Conservation (phyloP, 2,329 filamentous ascomycete species). For the Rhynchosporium agropyri region DNA sequence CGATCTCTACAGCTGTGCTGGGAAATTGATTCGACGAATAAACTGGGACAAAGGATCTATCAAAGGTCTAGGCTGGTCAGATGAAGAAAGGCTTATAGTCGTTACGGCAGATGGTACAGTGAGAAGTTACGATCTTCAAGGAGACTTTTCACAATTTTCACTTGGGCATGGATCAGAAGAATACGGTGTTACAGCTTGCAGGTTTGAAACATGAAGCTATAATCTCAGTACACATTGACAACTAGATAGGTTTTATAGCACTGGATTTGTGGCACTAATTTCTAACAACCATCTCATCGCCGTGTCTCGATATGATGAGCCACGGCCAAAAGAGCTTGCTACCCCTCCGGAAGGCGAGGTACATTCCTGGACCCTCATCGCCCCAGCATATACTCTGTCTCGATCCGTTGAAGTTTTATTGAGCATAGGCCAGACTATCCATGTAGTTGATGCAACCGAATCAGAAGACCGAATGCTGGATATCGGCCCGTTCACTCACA, state of each 20-base stretch:
- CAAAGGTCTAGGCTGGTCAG: slow-evolving; percentile 91
- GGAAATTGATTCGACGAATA: slow-evolving; percentile 82
- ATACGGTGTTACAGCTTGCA: slow-evolving; percentile 82
- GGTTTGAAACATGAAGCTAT: slow-evolving; percentile 41
- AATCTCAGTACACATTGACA: slow-evolving; percentile 2
- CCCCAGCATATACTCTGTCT: slow-evolving; percentile 85
- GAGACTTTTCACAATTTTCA: slow-evolving; percentile 92
- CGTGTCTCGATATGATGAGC: slow-evolving; percentile 89
- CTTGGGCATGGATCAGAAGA: slow-evolving; percentile 89
- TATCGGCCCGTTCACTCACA: slow-evolving; percentile 88
- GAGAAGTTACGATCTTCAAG: slow-evolving; percentile 85
- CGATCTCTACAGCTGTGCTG: slow-evolving; percentile 91
- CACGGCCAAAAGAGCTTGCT: slow-evolving; percentile 81
- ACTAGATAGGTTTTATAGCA: slow-evolving; percentile 72
- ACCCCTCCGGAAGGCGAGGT: slow-evolving; percentile 76
- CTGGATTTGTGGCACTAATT: slow-evolving; percentile 89
- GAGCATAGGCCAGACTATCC: slow-evolving; percentile 81
- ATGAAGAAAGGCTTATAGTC: slow-evolving; percentile 88
- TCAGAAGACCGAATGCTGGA: slow-evolving; percentile 90
- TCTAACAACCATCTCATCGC: slow-evolving; percentile 84
- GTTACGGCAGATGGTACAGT: slow-evolving; percentile 89
- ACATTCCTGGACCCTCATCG: slow-evolving; percentile 85
- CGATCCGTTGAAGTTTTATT: slow-evolving; percentile 90
- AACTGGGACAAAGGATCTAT: slow-evolving; percentile 90
- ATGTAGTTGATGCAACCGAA: slow-evolving; percentile 84